phyloP scores from a whole-genome alignment of 2,329 filamentous ascomycete species.

The Botryosphaeria dothidea region DNA sequence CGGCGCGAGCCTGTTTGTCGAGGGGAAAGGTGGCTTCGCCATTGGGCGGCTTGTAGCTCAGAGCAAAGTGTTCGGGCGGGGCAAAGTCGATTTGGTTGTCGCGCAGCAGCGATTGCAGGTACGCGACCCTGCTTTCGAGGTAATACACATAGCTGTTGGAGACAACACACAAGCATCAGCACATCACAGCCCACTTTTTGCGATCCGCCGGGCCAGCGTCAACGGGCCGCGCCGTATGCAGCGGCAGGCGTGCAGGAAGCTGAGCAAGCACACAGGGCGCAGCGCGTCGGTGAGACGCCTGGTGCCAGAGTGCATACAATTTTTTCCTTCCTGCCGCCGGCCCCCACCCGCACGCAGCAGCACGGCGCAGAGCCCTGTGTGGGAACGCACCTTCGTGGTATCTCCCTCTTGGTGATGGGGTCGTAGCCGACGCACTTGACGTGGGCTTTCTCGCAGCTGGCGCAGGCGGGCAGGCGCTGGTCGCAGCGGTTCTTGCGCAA shows the following conservation, averaged over 20 bases:
- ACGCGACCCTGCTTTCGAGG: conserved; percentile 80
- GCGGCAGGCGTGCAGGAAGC: conserved; percentile 15
- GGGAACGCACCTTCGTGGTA: conserved; percentile 67
- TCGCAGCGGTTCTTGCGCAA: conserved; percentile 94
- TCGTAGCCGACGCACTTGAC: conserved; percentile 94
- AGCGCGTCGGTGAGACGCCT: conserved; percentile 10
- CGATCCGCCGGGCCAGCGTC: not conserved
- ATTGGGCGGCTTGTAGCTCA: conserved; percentile 39
- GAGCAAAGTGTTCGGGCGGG: conserved; percentile 64
- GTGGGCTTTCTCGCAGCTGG: conserved; percentile 88
- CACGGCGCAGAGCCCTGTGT: not conserved
- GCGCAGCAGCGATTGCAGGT: conserved; percentile 75
- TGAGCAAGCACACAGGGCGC: conserved; percentile 1
- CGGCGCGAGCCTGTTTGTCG: conserved; percentile 19
- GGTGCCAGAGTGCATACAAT: conserved; percentile 2
- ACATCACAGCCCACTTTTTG: conserved; percentile 14
- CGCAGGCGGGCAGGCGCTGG: conserved; percentile 86
- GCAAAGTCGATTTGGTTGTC: conserved; percentile 72
- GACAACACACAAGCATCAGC: conserved; percentile 23
- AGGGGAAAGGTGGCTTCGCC: conserved; percentile 30
- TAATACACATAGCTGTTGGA: conserved; percentile 82
- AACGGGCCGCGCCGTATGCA: conserved; percentile 17
- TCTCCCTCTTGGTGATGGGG: conserved; percentile 93
- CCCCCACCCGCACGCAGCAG: conserved; percentile 7
- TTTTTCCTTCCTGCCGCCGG: conserved; percentile 13